Evolutionary conservation across 352 stramenopile genomes (phyloP), one percentile per base, ranked within the genome.

Genomic region (Phytophthora melonis): DNA sequence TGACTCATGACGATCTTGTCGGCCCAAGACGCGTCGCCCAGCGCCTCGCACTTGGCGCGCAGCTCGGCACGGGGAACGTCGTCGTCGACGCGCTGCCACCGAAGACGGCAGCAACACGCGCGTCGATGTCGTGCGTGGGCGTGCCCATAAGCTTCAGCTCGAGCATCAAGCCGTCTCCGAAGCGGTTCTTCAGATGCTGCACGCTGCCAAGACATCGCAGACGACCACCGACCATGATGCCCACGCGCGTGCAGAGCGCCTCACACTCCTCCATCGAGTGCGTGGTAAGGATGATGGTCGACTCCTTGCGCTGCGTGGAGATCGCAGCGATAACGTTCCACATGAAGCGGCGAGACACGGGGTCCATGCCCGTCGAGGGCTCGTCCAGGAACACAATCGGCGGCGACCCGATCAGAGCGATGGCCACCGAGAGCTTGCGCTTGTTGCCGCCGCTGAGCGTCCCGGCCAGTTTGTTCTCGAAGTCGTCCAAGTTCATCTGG

Each of bases 181-280:
- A 99, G 23, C 94, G 93, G 68, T 85, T 86, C 83, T 99, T 99
- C 70, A 99, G 74, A 77, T 99, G 95, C 85, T 99, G 88, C 3
- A 93, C 77, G 53, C 79, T 97, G 52, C 94, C 94, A 21, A 98
- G 75, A 30, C 89, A 96, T 19, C 84, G 83, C 47, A 95, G 58
- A 18, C 79, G 82, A 39, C 88, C 88, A 47, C 87, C 82, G 0
- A 93, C 88, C 84, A 99, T 98, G 70, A 99, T 99, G 16, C 90
- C 96, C 56, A 99, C 96, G 30, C 95, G 89, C n/a, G 94, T 92
- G 67, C 95, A 98, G 6, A 99, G 81, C 16, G 90, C 91, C 64
- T 99, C 97, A n/a, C 88, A 97, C 74, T 99, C 97, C 62, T 98
- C 88, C 97, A 99, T 99, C 63, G 91, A 97, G 81, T 99, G 97